A percentile compares a stretch with the other conserved stretches of the same genome.
phyloP scores from a whole-genome alignment of 176 grass and related monocot genomes.

The Cenchrus purpureus region DNA sequence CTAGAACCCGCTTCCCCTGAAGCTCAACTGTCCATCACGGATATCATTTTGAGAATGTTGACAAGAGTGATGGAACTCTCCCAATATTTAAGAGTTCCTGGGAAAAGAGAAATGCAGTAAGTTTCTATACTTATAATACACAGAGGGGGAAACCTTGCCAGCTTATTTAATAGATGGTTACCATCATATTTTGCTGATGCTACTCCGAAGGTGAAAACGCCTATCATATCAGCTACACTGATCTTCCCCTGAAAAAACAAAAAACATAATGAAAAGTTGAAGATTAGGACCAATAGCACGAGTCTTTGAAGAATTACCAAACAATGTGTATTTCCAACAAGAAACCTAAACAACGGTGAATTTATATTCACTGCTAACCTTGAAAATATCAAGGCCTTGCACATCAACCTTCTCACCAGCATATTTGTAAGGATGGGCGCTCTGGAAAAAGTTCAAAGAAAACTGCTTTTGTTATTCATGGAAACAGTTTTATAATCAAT shows the following conservation, averaged over 20 bases:
- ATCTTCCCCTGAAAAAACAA: slow-evolving; percentile 75
- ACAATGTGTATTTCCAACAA: slow-evolving; percentile 5
- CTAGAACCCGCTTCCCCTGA: slow-evolving; percentile 88
- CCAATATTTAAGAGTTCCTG: slow-evolving; percentile 79
- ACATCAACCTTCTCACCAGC: slow-evolving; percentile 94
- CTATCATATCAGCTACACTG: slow-evolving; percentile 86
- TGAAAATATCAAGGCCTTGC: slow-evolving; percentile 88
- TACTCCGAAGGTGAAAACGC: slow-evolving; percentile 66
- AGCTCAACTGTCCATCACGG: slow-evolving; percentile 86
- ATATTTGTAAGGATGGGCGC: slow-evolving; percentile 90
- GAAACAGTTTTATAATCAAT: slow-evolving; percentile 3
- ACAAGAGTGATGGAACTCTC: slow-evolving; percentile 87
- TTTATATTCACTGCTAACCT: slow-evolving; percentile 49
- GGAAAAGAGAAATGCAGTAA: slow-evolving; percentile 4
- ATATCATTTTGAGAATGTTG: slow-evolving; percentile 86
- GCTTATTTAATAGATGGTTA: slow-evolving; percentile 30
- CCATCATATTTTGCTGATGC: slow-evolving; percentile 69
- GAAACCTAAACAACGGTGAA: slow-evolving; percentile 8
- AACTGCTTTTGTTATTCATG: not conserved
- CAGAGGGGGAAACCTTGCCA: slow-evolving; percentile 15
- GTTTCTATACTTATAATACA: slow-evolving; percentile 18
- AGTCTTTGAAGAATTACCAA: not conserved
- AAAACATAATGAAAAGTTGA: slow-evolving; percentile 3
- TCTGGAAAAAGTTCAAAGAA: slow-evolving; percentile 58
- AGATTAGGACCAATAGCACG: slow-evolving; percentile 13